These are phyloP conservation scores for Kurtzmaniella quercitrusa DNA, from an alignment of 1,139 yeast genomes.

Conservation along the genomic window DNA sequence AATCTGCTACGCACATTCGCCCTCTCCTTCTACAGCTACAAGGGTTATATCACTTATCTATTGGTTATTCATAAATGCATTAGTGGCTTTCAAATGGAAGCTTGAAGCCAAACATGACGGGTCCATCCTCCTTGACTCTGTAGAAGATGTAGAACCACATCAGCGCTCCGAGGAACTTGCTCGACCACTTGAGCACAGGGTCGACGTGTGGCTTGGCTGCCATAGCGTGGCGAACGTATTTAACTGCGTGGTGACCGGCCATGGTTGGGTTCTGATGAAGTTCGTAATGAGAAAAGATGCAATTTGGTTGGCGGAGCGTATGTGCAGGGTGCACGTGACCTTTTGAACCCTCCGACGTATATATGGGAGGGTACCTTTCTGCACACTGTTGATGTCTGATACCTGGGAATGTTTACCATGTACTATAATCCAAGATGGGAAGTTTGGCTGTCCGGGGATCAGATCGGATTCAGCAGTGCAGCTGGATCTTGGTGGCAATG, in stretches of 20 bases:
- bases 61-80: constrained; percentile 1
- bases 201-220: constrained; percentile 54
- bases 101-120: constrained; percentile 50
- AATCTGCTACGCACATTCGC: too few relatives aligned
- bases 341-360: too few relatives aligned
- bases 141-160: constrained; percentile 87
- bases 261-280: constrained; percentile 11
- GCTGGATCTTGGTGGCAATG: too few relatives aligned
- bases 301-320: constrained; percentile 7
- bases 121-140: constrained; percentile 70
- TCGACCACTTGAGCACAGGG: constrained; percentile 50
- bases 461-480: too few relatives aligned
- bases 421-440: too few relatives aligned
- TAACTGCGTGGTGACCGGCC: constrained; percentile 44
- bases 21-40: not conserved
- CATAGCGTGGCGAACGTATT: constrained; percentile 51
- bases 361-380: too few relatives aligned
- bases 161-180: constrained; percentile 70
- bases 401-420: too few relatives aligned
- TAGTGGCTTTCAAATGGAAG: constrained; percentile 41
- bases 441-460: too few relatives aligned
- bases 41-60: not conserved
- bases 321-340: not conserved
- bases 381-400: not conserved
- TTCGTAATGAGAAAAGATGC: constrained; percentile 1